Percentiles rank a stretch among this genome's conserved stretches.
Evolutionary conservation across 371 early-diverging fungal species (phyloP).

Genomic region (Mucor plumbeus): DNA sequence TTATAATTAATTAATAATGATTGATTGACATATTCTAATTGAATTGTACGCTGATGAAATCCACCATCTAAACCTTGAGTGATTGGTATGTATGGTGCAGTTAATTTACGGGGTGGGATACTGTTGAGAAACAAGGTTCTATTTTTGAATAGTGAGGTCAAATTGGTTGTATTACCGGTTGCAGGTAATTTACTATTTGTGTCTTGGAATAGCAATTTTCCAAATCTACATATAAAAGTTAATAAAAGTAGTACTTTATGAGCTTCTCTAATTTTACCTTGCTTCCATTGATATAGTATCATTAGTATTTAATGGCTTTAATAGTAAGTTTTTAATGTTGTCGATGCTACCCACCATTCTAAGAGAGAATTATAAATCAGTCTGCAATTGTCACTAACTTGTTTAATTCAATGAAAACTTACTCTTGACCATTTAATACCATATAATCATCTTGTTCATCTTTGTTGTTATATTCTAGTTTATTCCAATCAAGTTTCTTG

Average conservation of each 20-base stretch:
- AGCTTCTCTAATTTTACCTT: slow-evolving; percentile 22
- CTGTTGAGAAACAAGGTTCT: slow-evolving; percentile 38
- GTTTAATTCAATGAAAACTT: background rate
- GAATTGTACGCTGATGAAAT: slow-evolving; percentile 33
- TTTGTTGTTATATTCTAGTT: slow-evolving; percentile 11
- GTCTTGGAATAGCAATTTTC: slow-evolving; percentile 30
- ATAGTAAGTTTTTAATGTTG: slow-evolving; percentile 24
- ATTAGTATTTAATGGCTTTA: slow-evolving; percentile 13
- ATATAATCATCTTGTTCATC: background rate
- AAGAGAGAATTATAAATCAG: background rate
- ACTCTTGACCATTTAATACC: slow-evolving; percentile 5
- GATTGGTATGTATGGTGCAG: slow-evolving; percentile 31
- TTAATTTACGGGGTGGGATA: slow-evolving; percentile 35
- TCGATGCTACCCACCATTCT: background rate
- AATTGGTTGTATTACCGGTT: background rate
- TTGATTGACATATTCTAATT: slow-evolving; percentile 36
- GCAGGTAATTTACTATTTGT: slow-evolving; percentile 16
- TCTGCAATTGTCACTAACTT: background rate
- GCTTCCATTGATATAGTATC: slow-evolving; percentile 35
- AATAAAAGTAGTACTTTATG: no score
- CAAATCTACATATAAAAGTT: slow-evolving; percentile 29
- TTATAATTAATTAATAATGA: slow-evolving; percentile 6
- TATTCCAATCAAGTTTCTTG: slow-evolving; percentile 38
- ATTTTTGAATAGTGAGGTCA: slow-evolving; percentile 11
- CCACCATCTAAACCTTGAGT: slow-evolving; percentile 6